phyloP scores from a whole-genome alignment of 2,329 filamentous ascomycete species.

The Didymella segeticola region DNA sequence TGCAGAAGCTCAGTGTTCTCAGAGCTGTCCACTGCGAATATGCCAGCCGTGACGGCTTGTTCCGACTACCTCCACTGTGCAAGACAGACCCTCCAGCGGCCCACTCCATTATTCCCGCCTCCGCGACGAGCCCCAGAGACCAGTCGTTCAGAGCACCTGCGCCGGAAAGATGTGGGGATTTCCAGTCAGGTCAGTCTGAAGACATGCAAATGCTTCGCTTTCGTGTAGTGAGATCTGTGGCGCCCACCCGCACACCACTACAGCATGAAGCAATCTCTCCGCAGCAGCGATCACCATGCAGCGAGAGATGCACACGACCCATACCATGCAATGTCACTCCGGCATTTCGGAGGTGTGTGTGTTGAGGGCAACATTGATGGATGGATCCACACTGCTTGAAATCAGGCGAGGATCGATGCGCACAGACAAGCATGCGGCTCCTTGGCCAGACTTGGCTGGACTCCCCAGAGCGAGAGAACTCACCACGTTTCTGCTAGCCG shows the following conservation, averaged over 20 bases:
- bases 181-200: not conserved
- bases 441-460: slow-evolving; percentile 15
- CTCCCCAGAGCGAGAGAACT: slow-evolving; percentile 16
- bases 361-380: slow-evolving; percentile 4
- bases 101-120: slow-evolving; percentile 14
- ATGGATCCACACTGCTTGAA: slow-evolving; percentile 1
- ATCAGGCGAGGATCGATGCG: slow-evolving; percentile 10
- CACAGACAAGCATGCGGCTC: slow-evolving; percentile 3
- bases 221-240: not conserved
- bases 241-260: not conserved
- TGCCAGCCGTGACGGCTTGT: not conserved
- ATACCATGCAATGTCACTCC: slow-evolving; percentile 11
- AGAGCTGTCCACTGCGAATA: not conserved
- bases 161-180: slow-evolving; percentile 2
- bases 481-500: slow-evolving; percentile 9
- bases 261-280: not conserved
- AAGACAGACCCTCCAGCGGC: slow-evolving; percentile 8
- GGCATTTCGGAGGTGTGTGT: not conserved
- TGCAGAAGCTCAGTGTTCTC: not conserved
- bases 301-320: not conserved
- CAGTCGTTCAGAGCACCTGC: slow-evolving; percentile 1
- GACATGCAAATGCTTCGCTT: not conserved
- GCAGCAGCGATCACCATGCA: not conserved
- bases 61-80: slow-evolving; percentile 3
- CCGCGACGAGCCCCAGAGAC: slow-evolving; percentile 4